Percentiles rank a stretch among this genome's conserved stretches.
Conservation (phyloP, 2,329 filamentous ascomycete genomes). For the Colletotrichum aenigma region DNA sequence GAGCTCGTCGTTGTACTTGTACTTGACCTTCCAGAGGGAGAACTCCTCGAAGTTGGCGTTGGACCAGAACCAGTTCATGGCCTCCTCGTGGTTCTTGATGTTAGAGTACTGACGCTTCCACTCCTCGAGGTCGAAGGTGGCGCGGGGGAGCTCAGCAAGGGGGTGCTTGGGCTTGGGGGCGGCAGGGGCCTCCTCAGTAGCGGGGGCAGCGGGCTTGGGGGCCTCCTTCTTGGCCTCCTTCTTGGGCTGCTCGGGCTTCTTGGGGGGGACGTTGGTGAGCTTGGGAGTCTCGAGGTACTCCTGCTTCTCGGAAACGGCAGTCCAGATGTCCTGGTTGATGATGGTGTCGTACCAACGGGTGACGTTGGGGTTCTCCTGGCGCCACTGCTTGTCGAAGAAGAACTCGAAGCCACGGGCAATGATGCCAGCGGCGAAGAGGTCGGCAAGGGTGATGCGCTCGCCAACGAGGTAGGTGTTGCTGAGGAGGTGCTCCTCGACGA, state of each 20-base stretch:
- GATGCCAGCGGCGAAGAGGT: slow-evolving; percentile 83
- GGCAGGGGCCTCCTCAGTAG: slow-evolving; percentile 53
- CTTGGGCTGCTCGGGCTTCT: slow-evolving; percentile 79
- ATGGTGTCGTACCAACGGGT: slow-evolving; percentile 96
- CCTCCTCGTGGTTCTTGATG: slow-evolving; percentile 67
- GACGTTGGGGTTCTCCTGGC: slow-evolving; percentile 80
- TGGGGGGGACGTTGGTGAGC: slow-evolving; percentile 70
- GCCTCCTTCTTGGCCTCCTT: slow-evolving; percentile 50
- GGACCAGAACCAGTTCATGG: slow-evolving; percentile 98
- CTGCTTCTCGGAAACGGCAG: slow-evolving; percentile 75
- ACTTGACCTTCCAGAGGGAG: slow-evolving; percentile 91
- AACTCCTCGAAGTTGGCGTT: slow-evolving; percentile 93
- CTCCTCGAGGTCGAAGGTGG: slow-evolving; percentile 87
- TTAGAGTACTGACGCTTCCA: slow-evolving; percentile 99
- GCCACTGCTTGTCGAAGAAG: slow-evolving; percentile 93
- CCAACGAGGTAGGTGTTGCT: slow-evolving; percentile 97
- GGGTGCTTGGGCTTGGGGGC: slow-evolving; percentile 97
- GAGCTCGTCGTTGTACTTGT: slow-evolving; percentile 99
- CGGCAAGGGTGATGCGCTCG: slow-evolving; percentile 96
- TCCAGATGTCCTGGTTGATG: slow-evolving; percentile 90
- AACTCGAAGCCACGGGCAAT: slow-evolving; percentile 88
- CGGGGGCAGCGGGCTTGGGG: slow-evolving; percentile 40
- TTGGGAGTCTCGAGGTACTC: slow-evolving; percentile 84
- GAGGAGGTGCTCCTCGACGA: slow-evolving; percentile 86
- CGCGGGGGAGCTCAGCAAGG: slow-evolving; percentile 80